Conservation (phyloP, 345 rosid genomes). For the Zanthoxylum bungeanum region DNA sequence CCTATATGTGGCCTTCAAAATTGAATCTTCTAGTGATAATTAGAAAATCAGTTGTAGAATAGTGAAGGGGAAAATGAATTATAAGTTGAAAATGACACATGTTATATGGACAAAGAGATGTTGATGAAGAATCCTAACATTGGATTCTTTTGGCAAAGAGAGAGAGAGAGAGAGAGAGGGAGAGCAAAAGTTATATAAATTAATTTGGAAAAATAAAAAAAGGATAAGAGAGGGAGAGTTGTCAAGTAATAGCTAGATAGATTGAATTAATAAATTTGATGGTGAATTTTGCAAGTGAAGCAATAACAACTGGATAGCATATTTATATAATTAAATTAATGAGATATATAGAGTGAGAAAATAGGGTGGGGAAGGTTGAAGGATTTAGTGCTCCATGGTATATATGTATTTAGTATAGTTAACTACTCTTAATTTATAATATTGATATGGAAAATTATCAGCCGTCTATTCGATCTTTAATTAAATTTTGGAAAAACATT, state of each 20-base stretch:
- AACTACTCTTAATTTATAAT: not conserved
- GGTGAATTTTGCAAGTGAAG: constrained; percentile 19
- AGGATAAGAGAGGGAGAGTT: not conserved
- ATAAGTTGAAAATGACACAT: not conserved
- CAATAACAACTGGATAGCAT: constrained; percentile 12
- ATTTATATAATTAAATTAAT: not conserved
- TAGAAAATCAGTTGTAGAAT: not conserved
- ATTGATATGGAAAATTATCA: too few relatives aligned
- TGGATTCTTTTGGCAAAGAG: not conserved
- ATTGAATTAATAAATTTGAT: not conserved
- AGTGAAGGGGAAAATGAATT: not conserved
- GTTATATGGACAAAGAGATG: not conserved
- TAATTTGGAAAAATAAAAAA: not conserved
- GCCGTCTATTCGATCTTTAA: too few relatives aligned
- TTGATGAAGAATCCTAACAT: not conserved
- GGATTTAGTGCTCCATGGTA: not conserved
- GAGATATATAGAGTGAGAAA: not conserved
- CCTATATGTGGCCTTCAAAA: not conserved
- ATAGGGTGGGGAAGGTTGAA: not conserved
- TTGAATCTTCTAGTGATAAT: not conserved
- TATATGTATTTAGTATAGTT: not conserved
- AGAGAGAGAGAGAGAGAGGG: not conserved
- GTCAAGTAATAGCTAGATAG: not conserved
- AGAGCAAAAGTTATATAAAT: not conserved
- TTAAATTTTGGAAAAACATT: too few relatives aligned